Evolutionary conservation across 257 asterid species (phyloP).

Genomic region (Gentiana straminea): DNA sequence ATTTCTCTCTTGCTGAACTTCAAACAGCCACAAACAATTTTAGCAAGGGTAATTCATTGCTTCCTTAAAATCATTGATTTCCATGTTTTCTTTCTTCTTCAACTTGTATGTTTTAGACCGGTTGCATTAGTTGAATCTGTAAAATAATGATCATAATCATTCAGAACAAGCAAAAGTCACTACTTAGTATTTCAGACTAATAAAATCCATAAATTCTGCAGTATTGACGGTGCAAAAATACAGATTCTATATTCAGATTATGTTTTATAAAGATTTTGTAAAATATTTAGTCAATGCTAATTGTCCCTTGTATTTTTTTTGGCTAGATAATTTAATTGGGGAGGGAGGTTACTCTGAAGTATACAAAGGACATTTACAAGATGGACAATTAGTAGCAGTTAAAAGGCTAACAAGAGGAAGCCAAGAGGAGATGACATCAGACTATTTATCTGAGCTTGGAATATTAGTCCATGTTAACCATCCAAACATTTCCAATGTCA

Average conservation of each 20-base stretch:
- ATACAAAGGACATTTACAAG: constrained; percentile 69
- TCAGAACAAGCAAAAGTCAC: no score
- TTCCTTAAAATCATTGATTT: not conserved
- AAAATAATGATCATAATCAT: no score
- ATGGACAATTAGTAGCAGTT: constrained; percentile 74
- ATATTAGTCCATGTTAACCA: constrained; percentile 90
- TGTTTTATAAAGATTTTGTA: no score
- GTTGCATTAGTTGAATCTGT: no score
- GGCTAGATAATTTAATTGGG: constrained; percentile 68
- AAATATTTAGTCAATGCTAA: no score
- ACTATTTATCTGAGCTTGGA: constrained; percentile 87
- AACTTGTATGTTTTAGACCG: not conserved
- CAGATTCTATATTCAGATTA: no score
- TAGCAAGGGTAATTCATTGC: constrained; percentile 35
- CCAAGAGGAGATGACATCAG: constrained; percentile 85
- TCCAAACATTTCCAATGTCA: constrained; percentile 72
- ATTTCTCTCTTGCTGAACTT: constrained; percentile 66
- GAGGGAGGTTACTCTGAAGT: constrained; percentile 97
- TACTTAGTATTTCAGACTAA: no score
- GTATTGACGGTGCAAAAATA: no score
- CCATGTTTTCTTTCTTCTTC: not conserved
- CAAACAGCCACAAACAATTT: constrained; percentile 58
- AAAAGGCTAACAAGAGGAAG: constrained; percentile 81
- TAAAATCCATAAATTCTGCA: no score
- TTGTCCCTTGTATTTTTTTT: not conserved